Percentiles rank a stretch among this genome's conserved stretches.
These are phyloP conservation scores for Magnaporthiopsis poae DNA, from an alignment of 2,329 filamentous ascomycete species.

Conservation along the genomic window DNA sequence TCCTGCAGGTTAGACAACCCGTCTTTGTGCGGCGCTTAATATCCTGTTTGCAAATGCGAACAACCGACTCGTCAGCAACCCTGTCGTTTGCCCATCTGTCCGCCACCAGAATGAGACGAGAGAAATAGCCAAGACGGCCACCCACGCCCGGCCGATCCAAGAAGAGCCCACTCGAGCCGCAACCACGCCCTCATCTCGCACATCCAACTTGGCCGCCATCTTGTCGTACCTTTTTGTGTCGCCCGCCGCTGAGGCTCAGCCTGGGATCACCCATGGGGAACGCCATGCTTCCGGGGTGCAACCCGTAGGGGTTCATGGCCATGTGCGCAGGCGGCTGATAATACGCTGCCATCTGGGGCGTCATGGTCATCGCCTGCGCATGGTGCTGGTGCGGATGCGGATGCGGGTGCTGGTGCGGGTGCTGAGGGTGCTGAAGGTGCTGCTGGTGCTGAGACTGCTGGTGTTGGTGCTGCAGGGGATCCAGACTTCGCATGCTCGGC, in stretches of 20 bases:
- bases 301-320: constrained; percentile 31
- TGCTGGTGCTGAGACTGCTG: constrained; percentile 12
- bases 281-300: constrained; percentile 32
- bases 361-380: constrained; percentile 20
- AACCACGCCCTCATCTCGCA: too few relatives aligned
- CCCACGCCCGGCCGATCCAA: too few relatives aligned
- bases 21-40: constrained; percentile 55
- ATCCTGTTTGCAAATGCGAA: constrained; percentile 31
- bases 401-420: too few relatives aligned
- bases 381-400: constrained; percentile 16
- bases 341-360: constrained; percentile 28
- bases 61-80: too few relatives aligned
- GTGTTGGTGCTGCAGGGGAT: constrained; percentile 14
- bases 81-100: constrained; percentile 5
- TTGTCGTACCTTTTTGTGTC: constrained; percentile 46
- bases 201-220: constrained; percentile 6
- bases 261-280: constrained; percentile 36
- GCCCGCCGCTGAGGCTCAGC: constrained; percentile 34
- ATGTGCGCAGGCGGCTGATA: constrained; percentile 29
- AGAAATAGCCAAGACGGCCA: too few relatives aligned
- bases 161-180: too few relatives aligned
- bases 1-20: constrained; percentile 52
- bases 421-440: constrained; percentile 10
- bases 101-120: not conserved
- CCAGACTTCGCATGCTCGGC: constrained; percentile 20